Conservation (phyloP, 2,329 filamentous ascomycete genomes). For the Emergomyces africanus region DNA sequence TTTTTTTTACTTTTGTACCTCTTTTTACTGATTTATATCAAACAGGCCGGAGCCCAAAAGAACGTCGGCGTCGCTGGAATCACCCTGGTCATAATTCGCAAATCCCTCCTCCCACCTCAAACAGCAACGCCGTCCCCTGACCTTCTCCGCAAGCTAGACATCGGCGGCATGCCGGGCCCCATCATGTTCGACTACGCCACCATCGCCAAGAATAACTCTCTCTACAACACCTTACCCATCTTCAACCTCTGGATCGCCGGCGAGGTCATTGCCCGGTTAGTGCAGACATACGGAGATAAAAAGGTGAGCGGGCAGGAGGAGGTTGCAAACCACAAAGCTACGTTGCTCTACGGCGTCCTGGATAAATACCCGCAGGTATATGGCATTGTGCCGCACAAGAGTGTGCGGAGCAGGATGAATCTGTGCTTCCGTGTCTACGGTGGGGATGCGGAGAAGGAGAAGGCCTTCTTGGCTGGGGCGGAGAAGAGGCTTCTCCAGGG, state of each 20-base stretch:
- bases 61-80: conserved; percentile 80
- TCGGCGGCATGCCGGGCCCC: conserved; percentile 53
- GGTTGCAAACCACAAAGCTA: conserved; percentile 60
- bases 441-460: conserved; percentile 58
- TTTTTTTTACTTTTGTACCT: background rate
- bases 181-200: conserved; percentile 72
- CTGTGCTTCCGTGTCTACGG: conserved; percentile 73
- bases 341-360: conserved; percentile 61
- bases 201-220: conserved; percentile 81
- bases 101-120: conserved; percentile 59
- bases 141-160: conserved; percentile 58
- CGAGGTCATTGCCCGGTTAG: conserved; percentile 68
- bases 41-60: conserved; percentile 67
- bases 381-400: conserved; percentile 61
- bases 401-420: conserved; percentile 78
- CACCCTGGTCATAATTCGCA: conserved; percentile 74
- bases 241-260: conserved; percentile 87
- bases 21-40: background rate
- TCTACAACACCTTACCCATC: conserved; percentile 93
- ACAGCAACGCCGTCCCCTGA: conserved; percentile 52
- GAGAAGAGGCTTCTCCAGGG: conserved; percentile 58
- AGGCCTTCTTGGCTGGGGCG: conserved; percentile 63
- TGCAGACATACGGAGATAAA: conserved; percentile 48
- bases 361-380: conserved; percentile 65
- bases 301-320: conserved; percentile 67